Evolutionary conservation across 257 asterid species (phyloP).

Genomic region (Apocynum venetum): DNA sequence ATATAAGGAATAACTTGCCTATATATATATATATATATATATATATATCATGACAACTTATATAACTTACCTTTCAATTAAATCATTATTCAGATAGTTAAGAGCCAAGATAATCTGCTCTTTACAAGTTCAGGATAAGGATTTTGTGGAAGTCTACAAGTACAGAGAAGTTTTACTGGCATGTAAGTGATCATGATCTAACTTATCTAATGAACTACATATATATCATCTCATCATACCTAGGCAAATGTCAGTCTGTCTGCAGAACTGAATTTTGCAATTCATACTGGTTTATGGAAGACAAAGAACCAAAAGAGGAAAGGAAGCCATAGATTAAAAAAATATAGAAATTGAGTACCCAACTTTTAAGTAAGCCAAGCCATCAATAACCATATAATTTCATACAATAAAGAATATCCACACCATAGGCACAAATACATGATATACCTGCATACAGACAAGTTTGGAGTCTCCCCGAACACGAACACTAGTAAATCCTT

Average conservation of each 20-base stretch:
- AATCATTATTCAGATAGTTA: neutral
- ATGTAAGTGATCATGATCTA: neutral
- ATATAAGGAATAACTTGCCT: neutral
- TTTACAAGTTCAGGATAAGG: neutral
- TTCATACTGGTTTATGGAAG: neutral
- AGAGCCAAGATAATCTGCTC: neutral
- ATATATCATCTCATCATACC: neutral
- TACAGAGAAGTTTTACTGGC: neutral
- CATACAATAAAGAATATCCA: neutral
- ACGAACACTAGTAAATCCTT: slow-evolving; percentile 81
- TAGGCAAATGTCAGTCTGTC: neutral
- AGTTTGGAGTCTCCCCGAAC: slow-evolving; percentile 98
- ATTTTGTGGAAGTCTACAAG: neutral
- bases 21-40: too few relatives aligned
- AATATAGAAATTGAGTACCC: neutral
- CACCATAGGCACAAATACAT: neutral
- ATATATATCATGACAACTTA: neutral
- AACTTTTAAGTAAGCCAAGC: neutral
- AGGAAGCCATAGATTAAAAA: neutral
- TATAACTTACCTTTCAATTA: too few relatives aligned
- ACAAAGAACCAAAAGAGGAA: neutral
- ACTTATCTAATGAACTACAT: neutral
- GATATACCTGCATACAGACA: slow-evolving; percentile 94
- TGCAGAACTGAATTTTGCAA: neutral
- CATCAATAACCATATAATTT: neutral